Conservation (phyloP, 2,329 filamentous ascomycete genomes). For the Mycogone perniciosa region DNA sequence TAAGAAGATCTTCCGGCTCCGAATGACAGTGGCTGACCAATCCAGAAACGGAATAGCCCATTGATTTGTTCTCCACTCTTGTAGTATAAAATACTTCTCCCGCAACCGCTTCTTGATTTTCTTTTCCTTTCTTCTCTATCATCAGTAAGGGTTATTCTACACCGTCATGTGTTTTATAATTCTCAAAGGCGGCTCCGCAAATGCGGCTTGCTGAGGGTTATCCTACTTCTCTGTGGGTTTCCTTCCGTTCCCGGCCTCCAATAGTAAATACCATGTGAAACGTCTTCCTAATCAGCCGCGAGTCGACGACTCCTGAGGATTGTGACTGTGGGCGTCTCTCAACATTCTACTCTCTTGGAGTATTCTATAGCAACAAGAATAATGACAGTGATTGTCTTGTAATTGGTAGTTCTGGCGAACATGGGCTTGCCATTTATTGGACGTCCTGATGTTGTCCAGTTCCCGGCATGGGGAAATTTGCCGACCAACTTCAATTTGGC, state of each 20-base stretch:
- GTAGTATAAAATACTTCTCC: slow-evolving; percentile 14
- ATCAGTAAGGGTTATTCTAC: slow-evolving; percentile 42
- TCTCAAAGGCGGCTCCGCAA: slow-evolving; percentile 44
- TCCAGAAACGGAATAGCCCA: background rate
- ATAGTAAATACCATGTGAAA: slow-evolving; percentile 36
- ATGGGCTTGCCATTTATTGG: too few relatives aligned
- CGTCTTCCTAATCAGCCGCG: slow-evolving; percentile 43
- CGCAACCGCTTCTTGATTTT: slow-evolving; percentile 13
- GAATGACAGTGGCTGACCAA: background rate
- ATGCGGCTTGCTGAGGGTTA: slow-evolving; percentile 51
- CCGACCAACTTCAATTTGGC: too few relatives aligned
- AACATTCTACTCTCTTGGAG: slow-evolving; percentile 1
- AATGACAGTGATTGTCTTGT: background rate
- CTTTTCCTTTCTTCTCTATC: slow-evolving; percentile 32
- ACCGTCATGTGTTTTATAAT: slow-evolving; percentile 46
- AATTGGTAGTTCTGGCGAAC: slow-evolving; percentile 1
- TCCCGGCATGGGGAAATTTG: slow-evolving; percentile 7
- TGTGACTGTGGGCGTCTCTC: slow-evolving; percentile 41
- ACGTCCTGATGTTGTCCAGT: too few relatives aligned
- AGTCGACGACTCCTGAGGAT: slow-evolving; percentile 31
- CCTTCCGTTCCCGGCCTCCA: slow-evolving; percentile 51
- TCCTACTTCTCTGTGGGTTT: slow-evolving; percentile 40
- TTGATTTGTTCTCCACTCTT: background rate
- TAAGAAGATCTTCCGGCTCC: too few relatives aligned
- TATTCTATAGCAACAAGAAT: background rate